These are phyloP conservation scores for Pichia gijzeniarum DNA, from an alignment of 805 yeast genomes.

Conservation along the genomic window DNA sequence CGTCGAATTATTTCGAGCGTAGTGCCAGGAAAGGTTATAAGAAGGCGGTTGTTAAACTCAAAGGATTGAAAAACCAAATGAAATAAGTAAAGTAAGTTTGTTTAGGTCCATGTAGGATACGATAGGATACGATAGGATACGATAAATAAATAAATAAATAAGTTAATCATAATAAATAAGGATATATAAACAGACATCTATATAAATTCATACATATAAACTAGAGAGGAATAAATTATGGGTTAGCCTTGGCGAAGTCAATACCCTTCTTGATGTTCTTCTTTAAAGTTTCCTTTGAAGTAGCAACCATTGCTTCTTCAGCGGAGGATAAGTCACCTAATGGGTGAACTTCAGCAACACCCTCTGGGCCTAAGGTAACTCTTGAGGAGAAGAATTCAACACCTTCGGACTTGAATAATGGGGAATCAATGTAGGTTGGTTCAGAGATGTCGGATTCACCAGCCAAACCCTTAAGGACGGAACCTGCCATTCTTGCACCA, in stretches of 20 bases:
- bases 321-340: constrained; percentile 66
- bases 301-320: constrained; percentile 78
- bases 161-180: not conserved
- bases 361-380: constrained; percentile 88
- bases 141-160: not conserved
- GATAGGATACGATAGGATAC: too few species aligned
- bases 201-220: not conserved
- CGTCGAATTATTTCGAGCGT: constrained; percentile 44
- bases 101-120: too few species aligned
- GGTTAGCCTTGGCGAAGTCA: constrained; percentile 71
- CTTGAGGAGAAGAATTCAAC: constrained; percentile 94
- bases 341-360: constrained; percentile 76
- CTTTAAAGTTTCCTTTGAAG: constrained; percentile 83
- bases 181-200: not conserved
- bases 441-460: constrained; percentile 44
- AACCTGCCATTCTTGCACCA: constrained; percentile 67
- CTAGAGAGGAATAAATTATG: constrained; percentile 29
- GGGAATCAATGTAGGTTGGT: constrained; percentile 61
- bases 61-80: constrained; percentile 15
- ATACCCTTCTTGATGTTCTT: constrained; percentile 93
- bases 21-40: constrained; percentile 61
- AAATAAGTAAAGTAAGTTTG: too few species aligned
- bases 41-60: constrained; percentile 41
- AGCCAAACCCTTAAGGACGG: constrained; percentile 50
- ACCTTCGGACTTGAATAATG: constrained; percentile 80